These are phyloP conservation scores for Backusella sp. DNA, from an alignment of 192 early-diverging fungal species.

Conservation along the genomic window DNA sequence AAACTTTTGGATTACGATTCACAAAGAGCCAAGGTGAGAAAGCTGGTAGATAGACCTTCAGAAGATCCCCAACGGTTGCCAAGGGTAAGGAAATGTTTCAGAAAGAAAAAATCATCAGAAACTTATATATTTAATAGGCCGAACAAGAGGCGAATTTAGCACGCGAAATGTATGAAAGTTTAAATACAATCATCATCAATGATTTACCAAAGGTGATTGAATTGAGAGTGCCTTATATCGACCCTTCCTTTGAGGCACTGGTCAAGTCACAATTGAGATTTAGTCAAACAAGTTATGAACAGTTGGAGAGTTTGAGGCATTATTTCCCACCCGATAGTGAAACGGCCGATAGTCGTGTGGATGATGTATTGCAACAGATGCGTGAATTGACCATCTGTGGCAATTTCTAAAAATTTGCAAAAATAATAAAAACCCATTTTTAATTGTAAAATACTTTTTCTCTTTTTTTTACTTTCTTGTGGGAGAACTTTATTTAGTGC, in stretches of 20 bases:
- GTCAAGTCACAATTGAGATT: slow-evolving; percentile 93
- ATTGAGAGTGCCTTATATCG: slow-evolving; percentile 83
- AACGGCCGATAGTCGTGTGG: slow-evolving; percentile 69
- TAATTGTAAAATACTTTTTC: neutral
- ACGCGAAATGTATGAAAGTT: slow-evolving; percentile 72
- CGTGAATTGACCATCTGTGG: slow-evolving; percentile 88
- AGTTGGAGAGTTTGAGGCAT: slow-evolving; percentile 64
- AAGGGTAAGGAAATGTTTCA: slow-evolving; percentile 40
- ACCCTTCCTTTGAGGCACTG: slow-evolving; percentile 95
- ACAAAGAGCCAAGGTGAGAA: slow-evolving; percentile 65
- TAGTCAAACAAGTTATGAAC: slow-evolving; percentile 76
- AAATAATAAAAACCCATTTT: neutral
- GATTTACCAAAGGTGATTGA: slow-evolving; percentile 93
- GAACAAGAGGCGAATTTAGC: slow-evolving; percentile 80
- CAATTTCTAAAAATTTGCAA: slow-evolving; percentile 38
- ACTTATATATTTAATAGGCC: slow-evolving; percentile 47
- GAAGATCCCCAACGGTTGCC: slow-evolving; percentile 69
- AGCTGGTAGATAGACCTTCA: slow-evolving; percentile 78
- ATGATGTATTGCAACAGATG: slow-evolving; percentile 85
- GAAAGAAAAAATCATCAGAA: neutral
- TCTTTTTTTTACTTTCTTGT: neutral
- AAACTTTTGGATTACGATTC: slow-evolving; percentile 92
- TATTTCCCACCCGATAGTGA: slow-evolving; percentile 59
- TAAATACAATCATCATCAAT: slow-evolving; percentile 78
- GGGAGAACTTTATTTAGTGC: too few relatives aligned